Evolutionary conservation across 257 asterid genomes (phyloP), one percentile per base, ranked within the genome.

Genomic region (Verbena officinalis): DNA sequence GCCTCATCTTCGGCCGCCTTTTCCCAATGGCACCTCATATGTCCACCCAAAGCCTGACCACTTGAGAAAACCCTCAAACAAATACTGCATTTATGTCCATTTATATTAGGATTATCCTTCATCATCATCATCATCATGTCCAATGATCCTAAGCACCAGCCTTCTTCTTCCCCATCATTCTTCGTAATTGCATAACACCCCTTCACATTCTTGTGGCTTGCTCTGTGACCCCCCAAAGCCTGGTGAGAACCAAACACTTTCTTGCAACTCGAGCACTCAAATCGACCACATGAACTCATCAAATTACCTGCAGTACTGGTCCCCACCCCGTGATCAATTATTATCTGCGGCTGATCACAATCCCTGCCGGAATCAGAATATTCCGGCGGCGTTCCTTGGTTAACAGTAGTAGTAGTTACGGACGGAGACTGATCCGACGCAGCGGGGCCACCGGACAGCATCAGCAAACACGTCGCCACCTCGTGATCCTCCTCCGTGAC

Each of bases 191-290:
- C 96, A 54, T 69, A 91, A 43, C 98, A 91, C 0, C 96, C 96
- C 73, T 83, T 91, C 7, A 86, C 94, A n/a, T 91, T 91, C 78
- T 86, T 88, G 78, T 88, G 97, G 70, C 84, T 91, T 5, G 95
- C 95, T 43, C 97, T 71, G 31, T 88, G 96, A 5, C 98, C 96
- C 36, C 91, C 95, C 14, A 88, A 56, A 0, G 96, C 95, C 85
- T 91, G 96, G 38, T 78, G 96, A 21, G 96, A 88, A 1, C 83
- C 84, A 33, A 91, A 88, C 54, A 91, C 94, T 61, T 88, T 91
- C 81, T 84, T 88, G 77, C 96, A 84, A 82, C 95, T 78, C 43
- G 95, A 69, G 50, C 96, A 88, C 85, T 91, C 91, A 33, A 91
- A 89, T 30, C 75, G 68, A 3, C 77, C 24, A 33, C 44, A 34